Evolutionary conservation across 139 green algal species (phyloP), one percentile per base, ranked within the genome.

Genomic region (Coccomyxa sp.): DNA sequence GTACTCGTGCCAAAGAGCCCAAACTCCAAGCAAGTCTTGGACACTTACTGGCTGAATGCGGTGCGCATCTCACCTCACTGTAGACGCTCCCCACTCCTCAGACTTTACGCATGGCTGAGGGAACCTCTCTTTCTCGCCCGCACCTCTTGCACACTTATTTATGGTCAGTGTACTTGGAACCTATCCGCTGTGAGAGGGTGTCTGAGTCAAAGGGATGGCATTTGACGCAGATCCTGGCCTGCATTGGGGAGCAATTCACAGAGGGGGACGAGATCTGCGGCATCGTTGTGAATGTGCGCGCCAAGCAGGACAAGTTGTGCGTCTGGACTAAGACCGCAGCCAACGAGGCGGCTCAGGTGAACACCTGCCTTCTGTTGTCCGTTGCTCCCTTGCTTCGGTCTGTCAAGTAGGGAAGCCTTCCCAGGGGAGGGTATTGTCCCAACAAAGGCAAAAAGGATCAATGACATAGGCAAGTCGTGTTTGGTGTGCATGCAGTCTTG

Each of bases 181-280:
- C 38, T 51, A 51, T 51, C 38, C 38, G 60, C 9, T 71, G 63
- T 21, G 4, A 71, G 63, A 71, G 63, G 63, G 21, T 71, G 63
- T 21, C 1, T 71, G 7, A 71, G 63, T 77, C 3, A 77, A 32
- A 10, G n/a, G 23, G 27, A 30, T 38, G 71, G 14, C 3, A n/a
- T 31, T 38, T 77, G 71, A 7, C 79, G 77, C 92, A 97, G 93
- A 83, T 99, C 81, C 91, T 99, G 76, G 95, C 93, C n/a, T 94
- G 96, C 88, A 98, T 99, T 38, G 97, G 97, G 28, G 97, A 99
- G 92, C 97, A 99, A 91, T 99, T 98, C 84, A 90, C 92, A 14
- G 96, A 99, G 59, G 91, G 94, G 14, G 93, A 98, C 13, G 97
- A 99, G 84, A 92, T 99, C 66, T 98, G 95, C 88, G 97, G 97